Conservation (phyloP, 805 yeast species). For the Lipomyces sp. region DNA sequence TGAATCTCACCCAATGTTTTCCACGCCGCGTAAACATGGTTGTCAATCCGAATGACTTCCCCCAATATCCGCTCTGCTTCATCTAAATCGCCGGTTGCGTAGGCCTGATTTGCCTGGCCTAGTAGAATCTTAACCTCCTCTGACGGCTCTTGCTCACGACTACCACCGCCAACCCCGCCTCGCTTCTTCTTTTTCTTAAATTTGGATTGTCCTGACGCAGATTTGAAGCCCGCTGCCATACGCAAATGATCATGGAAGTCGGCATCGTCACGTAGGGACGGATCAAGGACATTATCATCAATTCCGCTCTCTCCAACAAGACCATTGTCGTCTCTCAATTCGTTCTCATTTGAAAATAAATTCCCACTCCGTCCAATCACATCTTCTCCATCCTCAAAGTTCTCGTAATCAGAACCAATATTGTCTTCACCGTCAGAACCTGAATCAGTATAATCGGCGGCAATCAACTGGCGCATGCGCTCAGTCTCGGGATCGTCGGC, state of each 20-base stretch:
- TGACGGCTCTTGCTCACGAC: slow-evolving; percentile 49
- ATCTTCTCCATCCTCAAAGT: slow-evolving; percentile 36
- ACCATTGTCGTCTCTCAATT: slow-evolving; percentile 37
- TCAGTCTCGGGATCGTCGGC: slow-evolving; percentile 27
- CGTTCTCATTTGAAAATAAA: slow-evolving; percentile 30
- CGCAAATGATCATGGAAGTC: slow-evolving; percentile 20
- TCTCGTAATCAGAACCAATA: slow-evolving; percentile 34
- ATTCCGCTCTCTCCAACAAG: neutral
- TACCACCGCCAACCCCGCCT: slow-evolving; percentile 10
- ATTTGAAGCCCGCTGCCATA: slow-evolving; percentile 25
- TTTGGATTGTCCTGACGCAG: neutral
- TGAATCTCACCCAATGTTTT: slow-evolving; percentile 86
- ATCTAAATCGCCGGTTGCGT: slow-evolving; percentile 62
- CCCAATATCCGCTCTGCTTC: slow-evolving; percentile 45
- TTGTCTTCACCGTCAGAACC: slow-evolving; percentile 23
- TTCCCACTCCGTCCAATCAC: neutral
- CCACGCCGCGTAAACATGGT: slow-evolving; percentile 80
- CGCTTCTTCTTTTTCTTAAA: slow-evolving; percentile 13
- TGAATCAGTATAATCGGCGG: slow-evolving; percentile 30
- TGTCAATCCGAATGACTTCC: slow-evolving; percentile 74
- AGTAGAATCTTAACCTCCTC: slow-evolving; percentile 65
- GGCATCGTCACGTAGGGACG: slow-evolving; percentile 11
- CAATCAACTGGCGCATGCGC: slow-evolving; percentile 32
- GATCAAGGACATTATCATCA: slow-evolving; percentile 16
- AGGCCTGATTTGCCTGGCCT: slow-evolving; percentile 79